Evolutionary conservation across 768 basidiomycete species (phyloP), one percentile per base, ranked within the genome.

Genomic region (Bullera alba): DNA sequence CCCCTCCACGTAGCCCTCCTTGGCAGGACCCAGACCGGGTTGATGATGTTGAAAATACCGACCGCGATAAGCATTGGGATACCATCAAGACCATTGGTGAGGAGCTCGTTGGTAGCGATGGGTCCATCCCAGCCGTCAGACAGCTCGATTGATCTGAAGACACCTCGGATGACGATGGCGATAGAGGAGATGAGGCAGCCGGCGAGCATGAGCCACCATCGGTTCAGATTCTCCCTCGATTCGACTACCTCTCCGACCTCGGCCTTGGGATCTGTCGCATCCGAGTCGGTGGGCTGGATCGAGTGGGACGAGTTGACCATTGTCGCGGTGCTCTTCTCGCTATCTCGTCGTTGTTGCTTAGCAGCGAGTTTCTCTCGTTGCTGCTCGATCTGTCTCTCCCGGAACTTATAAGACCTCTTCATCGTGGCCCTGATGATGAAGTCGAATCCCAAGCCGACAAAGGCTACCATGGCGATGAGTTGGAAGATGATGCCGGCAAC

Each of bases 401-500:
- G 34, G 45, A 61, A 64, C 1, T 23, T 50, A 36, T 65, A 68
- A 4, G 65, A 48, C 42, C 46, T 43, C 14, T 51, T 36, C 5
- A 26, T 3, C 1, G 46, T 51, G 21, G 56, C 58, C 17, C 67
- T 57, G 26, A 64, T n/a, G 30, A 60, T 48, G 47, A 73, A 71
- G 50, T 70, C 67, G 22, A 65, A 26, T 1, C 61, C 72, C 21
- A 66, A 53, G 27, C 21, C 36, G 42, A 64, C 45, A 44, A 73
- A 73, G 28, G 60, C 37, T 29, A 58, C 51, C 67, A 73, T 73
- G 19, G 61, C 52, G n/a, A 60, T 43, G 15, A 72, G 53, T 48
- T 73, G 71, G 50, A 71, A 57, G 42, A 66, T 59, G 58, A 73
- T 71, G 42, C 71, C 71, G 10, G 62, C 69, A 4, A 73, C 64